Evolutionary conservation across 2,329 filamentous ascomycete genomes (phyloP), one percentile per base, ranked within the genome.

Genomic region (Xylariaceae sp.): DNA sequence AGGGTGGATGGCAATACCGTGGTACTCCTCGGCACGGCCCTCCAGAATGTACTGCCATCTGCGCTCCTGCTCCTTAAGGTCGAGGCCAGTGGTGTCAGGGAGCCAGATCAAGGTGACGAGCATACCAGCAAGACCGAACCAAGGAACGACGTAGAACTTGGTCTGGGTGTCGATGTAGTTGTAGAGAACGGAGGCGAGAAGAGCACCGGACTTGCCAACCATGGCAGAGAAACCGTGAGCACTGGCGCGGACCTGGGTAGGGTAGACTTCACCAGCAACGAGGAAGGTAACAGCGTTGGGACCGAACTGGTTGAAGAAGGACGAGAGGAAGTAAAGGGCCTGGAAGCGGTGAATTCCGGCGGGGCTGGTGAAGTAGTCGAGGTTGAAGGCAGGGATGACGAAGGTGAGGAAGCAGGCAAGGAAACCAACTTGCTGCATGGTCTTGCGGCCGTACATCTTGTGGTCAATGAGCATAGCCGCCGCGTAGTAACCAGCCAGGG

Each of bases 281-380:
- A 97, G 84, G 88, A 97, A 97, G 63, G 92, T 96, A 70, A 97
- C 92, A 51, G 86, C 88, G 82, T 97, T 97, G 75, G 93, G 93
- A 10, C 93, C 93, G 71, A 97, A 97, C 74, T 97, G 93, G 82
- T 97, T 97, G 87, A 97, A 97, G 81, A 97, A 97, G 23, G 90
- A 96, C 6, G 91, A 96, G 68, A 97, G 75, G 78, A 96, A 97
- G 82, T 97, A 97, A 91, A 97, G 96, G 72, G 92, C 86, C 79
- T 97, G 92, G 87, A 97, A 97, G n/a, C 82, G 80, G 71, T 90
- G 86, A 73, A 97, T 88, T 69, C 90, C 85, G 4, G 80, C 79
- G 0, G 81, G 77, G 53, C 80, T 80, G 17, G 84, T 91, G 80
- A 92, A 97, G 83, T 94, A 92, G 0, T 89, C 74, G 78, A 87